These are phyloP conservation scores for Talaromyces sp. DNA, from an alignment of 2,329 filamentous ascomycete species.

Conservation along the genomic window DNA sequence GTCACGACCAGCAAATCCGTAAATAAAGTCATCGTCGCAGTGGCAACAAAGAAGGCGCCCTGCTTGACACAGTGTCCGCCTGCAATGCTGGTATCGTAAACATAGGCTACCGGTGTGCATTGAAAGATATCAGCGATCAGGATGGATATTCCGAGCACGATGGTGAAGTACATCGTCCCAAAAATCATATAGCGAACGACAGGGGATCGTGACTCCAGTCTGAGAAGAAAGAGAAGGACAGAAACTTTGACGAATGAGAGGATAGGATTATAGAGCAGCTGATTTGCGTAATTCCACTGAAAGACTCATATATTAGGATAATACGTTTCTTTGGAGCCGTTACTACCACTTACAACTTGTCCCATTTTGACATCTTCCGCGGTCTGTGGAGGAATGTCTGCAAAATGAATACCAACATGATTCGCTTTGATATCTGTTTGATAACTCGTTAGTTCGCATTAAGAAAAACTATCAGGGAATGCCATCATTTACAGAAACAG, in stretches of 20 bases:
- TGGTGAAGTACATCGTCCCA: slow-evolving; percentile 22
- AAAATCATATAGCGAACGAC: slow-evolving; percentile 22
- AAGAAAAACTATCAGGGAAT: too few species aligned
- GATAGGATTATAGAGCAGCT: slow-evolving; percentile 31
- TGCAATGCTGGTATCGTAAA: slow-evolving; percentile 19
- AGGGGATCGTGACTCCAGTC: slow-evolving; percentile 28
- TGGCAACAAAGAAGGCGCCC: slow-evolving; percentile 28
- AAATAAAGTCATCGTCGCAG: slow-evolving; percentile 29
- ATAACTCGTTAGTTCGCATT: background rate
- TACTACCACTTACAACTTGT: background rate
- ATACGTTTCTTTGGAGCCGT: background rate
- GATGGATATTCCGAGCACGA: slow-evolving; percentile 22
- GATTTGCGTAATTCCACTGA: slow-evolving; percentile 22
- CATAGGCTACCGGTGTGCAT: slow-evolving; percentile 27
- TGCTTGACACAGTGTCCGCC: slow-evolving; percentile 29
- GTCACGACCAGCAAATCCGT: slow-evolving; percentile 31
- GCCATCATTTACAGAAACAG: background rate
- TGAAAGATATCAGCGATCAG: slow-evolving; percentile 31
- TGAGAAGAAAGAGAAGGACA: slow-evolving; percentile 30
- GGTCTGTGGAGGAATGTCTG: slow-evolving; percentile 1
- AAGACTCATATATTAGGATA: background rate
- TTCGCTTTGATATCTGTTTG: background rate
- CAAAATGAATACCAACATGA: background rate
- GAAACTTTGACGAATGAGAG: slow-evolving; percentile 31
- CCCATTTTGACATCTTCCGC: slow-evolving; percentile 24